Evolutionary conservation across 1,139 yeast species (phyloP).

Genomic region (Suhomyces ambrosiae): DNA sequence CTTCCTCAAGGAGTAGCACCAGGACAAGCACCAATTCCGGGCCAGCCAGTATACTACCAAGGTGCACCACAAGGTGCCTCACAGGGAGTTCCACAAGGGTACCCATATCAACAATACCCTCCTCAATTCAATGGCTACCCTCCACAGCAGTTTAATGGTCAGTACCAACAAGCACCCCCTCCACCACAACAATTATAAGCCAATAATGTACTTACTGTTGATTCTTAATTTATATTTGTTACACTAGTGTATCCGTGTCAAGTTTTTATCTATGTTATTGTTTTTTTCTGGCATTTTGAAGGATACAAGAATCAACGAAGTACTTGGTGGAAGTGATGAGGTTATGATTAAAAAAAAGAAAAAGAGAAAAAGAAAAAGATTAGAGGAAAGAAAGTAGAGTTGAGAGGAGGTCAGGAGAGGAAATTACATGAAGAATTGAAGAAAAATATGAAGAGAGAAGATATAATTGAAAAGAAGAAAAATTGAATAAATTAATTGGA

Average conservation of each 20-base stretch:
- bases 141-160: constrained; percentile 22
- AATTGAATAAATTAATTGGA: not conserved
- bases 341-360: not conserved
- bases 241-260: not conserved
- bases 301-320: not conserved
- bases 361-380: constrained; percentile 2
- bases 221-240: constrained; percentile 1
- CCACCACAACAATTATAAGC: constrained; percentile 8
- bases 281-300: not conserved
- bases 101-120: constrained; percentile 21
- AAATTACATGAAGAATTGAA: too few relatives aligned
- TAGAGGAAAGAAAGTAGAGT: not conserved
- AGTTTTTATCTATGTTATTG: constrained; percentile 5
- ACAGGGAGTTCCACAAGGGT: constrained; percentile 21
- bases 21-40: constrained; percentile 19
- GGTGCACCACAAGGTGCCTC: constrained; percentile 8
- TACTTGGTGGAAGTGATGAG: not conserved
- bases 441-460: not conserved
- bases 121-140: constrained; percentile 34
- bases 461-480: not conserved
- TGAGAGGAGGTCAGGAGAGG: not conserved
- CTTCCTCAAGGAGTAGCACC: constrained; percentile 15
- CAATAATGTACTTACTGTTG: not conserved
- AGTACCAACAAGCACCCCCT: constrained; percentile 17
- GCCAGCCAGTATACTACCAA: constrained; percentile 16